Evolutionary conservation across 1,139 yeast genomes (phyloP).

Genomic region (Zhuliangozyma parablackwelliae): DNA sequence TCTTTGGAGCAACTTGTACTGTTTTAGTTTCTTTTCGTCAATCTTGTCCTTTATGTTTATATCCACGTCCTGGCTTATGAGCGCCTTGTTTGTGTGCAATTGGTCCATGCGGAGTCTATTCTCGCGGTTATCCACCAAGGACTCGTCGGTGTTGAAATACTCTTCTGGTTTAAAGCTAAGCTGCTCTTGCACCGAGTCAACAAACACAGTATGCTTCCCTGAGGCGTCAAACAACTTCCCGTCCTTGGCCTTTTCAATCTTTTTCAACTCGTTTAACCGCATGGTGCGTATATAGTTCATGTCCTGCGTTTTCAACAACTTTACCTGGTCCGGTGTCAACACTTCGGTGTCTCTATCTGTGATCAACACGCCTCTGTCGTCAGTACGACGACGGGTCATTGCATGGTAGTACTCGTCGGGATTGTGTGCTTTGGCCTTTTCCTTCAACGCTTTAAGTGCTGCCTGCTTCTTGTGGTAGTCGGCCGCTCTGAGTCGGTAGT

Average conservation of each 20-base stretch:
- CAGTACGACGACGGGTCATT: constrained; percentile 71
- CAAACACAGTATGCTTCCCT: constrained; percentile 84
- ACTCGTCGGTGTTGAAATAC: constrained; percentile 66
- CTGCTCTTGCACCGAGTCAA: constrained; percentile 56
- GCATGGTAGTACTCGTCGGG: constrained; percentile 98
- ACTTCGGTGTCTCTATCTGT: constrained; percentile 64
- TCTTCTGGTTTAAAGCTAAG: constrained; percentile 58
- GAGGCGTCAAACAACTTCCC: constrained; percentile 49
- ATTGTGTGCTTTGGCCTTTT: constrained; percentile 69
- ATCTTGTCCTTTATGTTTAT: constrained; percentile 36
- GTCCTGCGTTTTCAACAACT: constrained; percentile 85
- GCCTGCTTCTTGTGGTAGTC: constrained; percentile 89
- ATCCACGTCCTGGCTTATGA: constrained; percentile 25
- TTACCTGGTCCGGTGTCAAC: constrained; percentile 69
- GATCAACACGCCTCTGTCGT: constrained; percentile 60
- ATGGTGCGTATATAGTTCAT: constrained; percentile 76
- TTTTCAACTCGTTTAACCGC: constrained; percentile 62
- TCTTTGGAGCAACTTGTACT: constrained; percentile 49
- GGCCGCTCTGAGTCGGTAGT: constrained; percentile 80
- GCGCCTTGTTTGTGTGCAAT: constrained; percentile 37
- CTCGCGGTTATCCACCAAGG: constrained; percentile 60
- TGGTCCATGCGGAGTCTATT: constrained; percentile 68
- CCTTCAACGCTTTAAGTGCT: constrained; percentile 69
- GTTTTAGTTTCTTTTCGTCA: constrained; percentile 55
- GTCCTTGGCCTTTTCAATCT: constrained; percentile 59